Base-by-base conservation (phyloP, 2,329 filamentous ascomycete genomes). In the Acarospora socialis region DNA sequence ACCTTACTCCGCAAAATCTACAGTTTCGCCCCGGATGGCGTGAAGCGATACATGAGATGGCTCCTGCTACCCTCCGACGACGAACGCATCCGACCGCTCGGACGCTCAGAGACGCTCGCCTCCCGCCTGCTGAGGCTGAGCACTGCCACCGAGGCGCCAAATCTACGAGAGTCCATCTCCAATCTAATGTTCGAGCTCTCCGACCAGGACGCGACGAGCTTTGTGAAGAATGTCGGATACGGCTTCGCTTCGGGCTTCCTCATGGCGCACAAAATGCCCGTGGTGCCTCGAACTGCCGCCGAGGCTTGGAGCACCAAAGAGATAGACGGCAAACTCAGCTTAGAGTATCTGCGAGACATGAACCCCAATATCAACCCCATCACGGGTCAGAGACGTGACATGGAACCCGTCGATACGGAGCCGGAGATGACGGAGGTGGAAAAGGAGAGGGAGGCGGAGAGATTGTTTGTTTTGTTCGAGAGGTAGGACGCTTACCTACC, bases 141-240 rank as follows among this genome's bases (percentile, higher is more conserved):
- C 2, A 81, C 76, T 4, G 81, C 80, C 9, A 70, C 84, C 0
- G 55, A 73, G 25, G 69, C 80, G 1, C 73, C 81, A 0, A 73
- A 76, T 22, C 60, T 93, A 3, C 73, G 83, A 12, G 73, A 80
- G 28, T 70, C 72, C 12, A 77, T 92, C 32, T 81, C 80, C 0
- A 67, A 77, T 18, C 64, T 98, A 15, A 69, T 94, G 39, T 98
- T 92, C 51, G 80, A 92, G 42, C 65, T 95, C 17, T 93, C 84
- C 0, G 78, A 77, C 41, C 80, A 76, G 45, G 76, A 94, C 45
- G 71, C 86, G 0, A 69, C 68, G 10, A 78, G 66, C 18, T 90
- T 94, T 47, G 80, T 95, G 1, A 68, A 81, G 31, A 94, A 94
- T 44, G 81, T 98, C 8, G 90, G 90, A 0, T 98, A 93, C 50